Percentiles rank a stretch among this genome's conserved stretches.
These are phyloP conservation scores for Saturnispora zaruensis DNA, from an alignment of 805 yeast species.

Conservation along the genomic window DNA sequence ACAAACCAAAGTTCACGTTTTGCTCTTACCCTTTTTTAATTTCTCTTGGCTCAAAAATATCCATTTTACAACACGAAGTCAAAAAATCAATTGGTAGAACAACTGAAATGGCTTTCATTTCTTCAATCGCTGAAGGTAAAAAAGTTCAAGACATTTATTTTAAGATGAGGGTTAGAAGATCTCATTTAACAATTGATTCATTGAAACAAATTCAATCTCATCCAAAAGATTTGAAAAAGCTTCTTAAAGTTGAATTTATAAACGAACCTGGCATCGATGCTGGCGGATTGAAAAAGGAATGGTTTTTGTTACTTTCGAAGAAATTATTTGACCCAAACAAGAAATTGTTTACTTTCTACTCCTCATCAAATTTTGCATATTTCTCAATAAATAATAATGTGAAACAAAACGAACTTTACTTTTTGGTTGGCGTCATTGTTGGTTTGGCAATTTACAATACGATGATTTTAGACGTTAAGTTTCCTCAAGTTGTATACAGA, in stretches of 20 bases:
- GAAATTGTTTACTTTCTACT: slow-evolving; percentile 58
- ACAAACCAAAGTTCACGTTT: slow-evolving; percentile 39
- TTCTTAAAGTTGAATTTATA: slow-evolving; percentile 68
- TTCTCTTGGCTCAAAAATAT: slow-evolving; percentile 74
- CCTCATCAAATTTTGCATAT: slow-evolving; percentile 71
- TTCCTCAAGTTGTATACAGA: slow-evolving; percentile 74
- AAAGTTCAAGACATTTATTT: slow-evolving; percentile 59
- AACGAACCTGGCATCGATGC: slow-evolving; percentile 93
- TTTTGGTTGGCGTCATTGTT: slow-evolving; percentile 73
- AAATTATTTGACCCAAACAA: slow-evolving; percentile 61
- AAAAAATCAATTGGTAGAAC: slow-evolving; percentile 71
- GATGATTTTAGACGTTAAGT: slow-evolving; percentile 68
- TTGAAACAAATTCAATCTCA: slow-evolving; percentile 50
- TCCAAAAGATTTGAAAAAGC: slow-evolving; percentile 57
- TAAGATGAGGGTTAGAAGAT: slow-evolving; percentile 60
- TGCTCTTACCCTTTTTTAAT: slow-evolving; percentile 81
- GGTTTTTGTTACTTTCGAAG: slow-evolving; percentile 73
- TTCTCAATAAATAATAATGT: slow-evolving; percentile 43
- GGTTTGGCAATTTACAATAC: slow-evolving; percentile 91
- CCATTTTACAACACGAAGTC: slow-evolving; percentile 75
- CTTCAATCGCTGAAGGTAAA: slow-evolving; percentile 40
- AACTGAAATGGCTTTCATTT: slow-evolving; percentile 82
- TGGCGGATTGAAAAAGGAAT: slow-evolving; percentile 89
- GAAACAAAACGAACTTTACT: slow-evolving; percentile 49
- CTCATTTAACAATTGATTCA: slow-evolving; percentile 64